Evolutionary conservation across 495 filamentous ascomycete genomes (phyloP), one percentile per base, ranked within the genome.

Genomic region (Immersiella caudata): DNA sequence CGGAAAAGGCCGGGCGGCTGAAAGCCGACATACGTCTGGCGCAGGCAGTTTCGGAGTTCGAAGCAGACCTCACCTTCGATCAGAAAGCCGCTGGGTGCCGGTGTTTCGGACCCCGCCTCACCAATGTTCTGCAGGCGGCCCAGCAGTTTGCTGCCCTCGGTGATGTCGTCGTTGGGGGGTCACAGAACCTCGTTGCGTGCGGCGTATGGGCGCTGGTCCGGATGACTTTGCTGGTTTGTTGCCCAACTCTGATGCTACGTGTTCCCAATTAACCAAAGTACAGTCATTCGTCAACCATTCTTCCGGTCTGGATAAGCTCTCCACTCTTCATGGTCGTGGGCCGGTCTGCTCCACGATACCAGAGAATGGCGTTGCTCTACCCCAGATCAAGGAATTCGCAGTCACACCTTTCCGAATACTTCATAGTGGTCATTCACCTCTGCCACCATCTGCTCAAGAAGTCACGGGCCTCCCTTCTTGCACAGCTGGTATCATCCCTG

Each of bases 131-230:
- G 36, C 70, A 83, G 60, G 68, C 75, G 20, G 74, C 80, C 40
- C 80, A 84, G 57, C 79, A 82, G 65, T 82, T 77, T 62, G 79
- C 79, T 26, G 75, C 76, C 14, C 67, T 81, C 26, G 80, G 79
- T 24, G 81, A 84, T 66, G 75, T 82, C 16, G 61, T 82, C 16
- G 68, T 82, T 14, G 81, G 81, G 6, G 80, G 78, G 3, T 76
- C 77, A 20, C 81, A 82, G 71, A 82, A 82, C 67, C 60, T 83
- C 22, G 73, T 84, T 33, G 80, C 81, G 51, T 79, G 80, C 69
- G 75, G 80, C 26, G 77, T 81, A 12, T 84, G 80, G 82, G 72
- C 76, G 7, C 33, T 79, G n/a, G 74, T 82, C 16, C 73, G 79
- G 62, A 76, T 77, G 62, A 78, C 76, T 33, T 73, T 84, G 51